Evolutionary conservation across 768 basidiomycete species (phyloP).

Genomic region (Collybia sp.): DNA sequence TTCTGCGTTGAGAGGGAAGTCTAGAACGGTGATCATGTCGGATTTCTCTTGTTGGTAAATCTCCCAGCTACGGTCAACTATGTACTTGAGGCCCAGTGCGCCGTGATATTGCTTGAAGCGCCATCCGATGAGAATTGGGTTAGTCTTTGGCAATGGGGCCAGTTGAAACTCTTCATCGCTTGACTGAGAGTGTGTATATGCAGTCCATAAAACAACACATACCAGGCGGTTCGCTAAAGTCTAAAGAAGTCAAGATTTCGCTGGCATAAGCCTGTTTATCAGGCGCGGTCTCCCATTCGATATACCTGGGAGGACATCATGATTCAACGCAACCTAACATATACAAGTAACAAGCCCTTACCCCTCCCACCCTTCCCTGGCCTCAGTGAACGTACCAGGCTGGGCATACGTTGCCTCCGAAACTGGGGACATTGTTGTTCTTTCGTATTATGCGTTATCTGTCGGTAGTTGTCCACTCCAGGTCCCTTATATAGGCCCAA

Average conservation of each 20-base stretch:
- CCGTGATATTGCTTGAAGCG: conserved; percentile 53
- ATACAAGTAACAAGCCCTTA: conserved; percentile 12
- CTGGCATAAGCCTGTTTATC: conserved; percentile 36
- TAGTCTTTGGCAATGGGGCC: conserved; percentile 42
- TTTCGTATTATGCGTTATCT: too few species aligned
- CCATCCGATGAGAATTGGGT: conserved; percentile 43
- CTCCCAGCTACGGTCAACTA: conserved; percentile 49
- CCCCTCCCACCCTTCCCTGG: conserved; percentile 34
- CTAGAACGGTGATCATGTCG: conserved; percentile 44
- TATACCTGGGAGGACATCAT: conserved; percentile 24
- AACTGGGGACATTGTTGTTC: too few species aligned
- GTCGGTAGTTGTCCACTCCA: too few species aligned
- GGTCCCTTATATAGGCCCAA: too few species aligned
- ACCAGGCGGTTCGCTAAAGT: conserved; percentile 38
- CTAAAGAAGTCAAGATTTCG: conserved; percentile 32
- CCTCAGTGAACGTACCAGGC: conserved; percentile 26
- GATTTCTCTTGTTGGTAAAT: conserved; percentile 47
- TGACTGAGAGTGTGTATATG: neutral
- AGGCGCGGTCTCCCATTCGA: conserved; percentile 46
- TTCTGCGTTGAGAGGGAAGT: conserved; percentile 56
- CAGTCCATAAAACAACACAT: conserved; percentile 1
- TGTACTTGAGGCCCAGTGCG: conserved; percentile 37
- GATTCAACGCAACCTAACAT: neutral
- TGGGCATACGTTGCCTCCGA: too few species aligned
- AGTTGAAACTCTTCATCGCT: conserved; percentile 37